Conservation (phyloP, 768 basidiomycete genomes). For the Cystoderma amianthinum region DNA sequence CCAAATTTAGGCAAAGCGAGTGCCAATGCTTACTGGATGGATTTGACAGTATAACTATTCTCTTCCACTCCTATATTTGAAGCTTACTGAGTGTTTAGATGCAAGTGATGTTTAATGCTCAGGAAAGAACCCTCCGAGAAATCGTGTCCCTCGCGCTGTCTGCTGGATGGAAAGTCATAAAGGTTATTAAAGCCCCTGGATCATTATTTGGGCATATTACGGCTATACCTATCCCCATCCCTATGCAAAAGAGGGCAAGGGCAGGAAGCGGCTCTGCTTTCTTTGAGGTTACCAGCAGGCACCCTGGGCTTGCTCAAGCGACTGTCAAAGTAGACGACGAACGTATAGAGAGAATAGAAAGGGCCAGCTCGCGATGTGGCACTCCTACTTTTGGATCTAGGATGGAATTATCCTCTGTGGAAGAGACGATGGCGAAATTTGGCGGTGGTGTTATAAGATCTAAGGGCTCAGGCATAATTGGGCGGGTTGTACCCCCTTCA, state of each 20-base stretch:
- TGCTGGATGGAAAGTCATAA: slow-evolving; percentile 56
- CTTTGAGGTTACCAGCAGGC: slow-evolving; percentile 11
- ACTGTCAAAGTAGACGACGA: slow-evolving; percentile 7
- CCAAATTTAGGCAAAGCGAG: slow-evolving; percentile 71
- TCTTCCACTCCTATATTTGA: slow-evolving; percentile 1
- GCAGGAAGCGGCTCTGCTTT: slow-evolving; percentile 15
- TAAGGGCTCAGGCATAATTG: slow-evolving; percentile 7
- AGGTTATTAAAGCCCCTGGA: slow-evolving; percentile 50
- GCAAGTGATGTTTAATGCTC: slow-evolving; percentile 61
- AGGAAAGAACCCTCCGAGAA: slow-evolving; percentile 67
- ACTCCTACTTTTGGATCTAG: slow-evolving; percentile 60
- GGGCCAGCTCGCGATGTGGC: slow-evolving; percentile 45
- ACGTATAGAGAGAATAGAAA: slow-evolving; percentile 30
- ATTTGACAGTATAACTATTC: slow-evolving; percentile 47
- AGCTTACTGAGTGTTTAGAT: slow-evolving; percentile 34
- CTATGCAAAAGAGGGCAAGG: slow-evolving; percentile 9
- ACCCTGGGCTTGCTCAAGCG: background rate
- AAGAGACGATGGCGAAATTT: slow-evolving; percentile 35
- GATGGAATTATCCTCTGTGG: slow-evolving; percentile 35
- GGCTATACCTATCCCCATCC: slow-evolving; percentile 51
- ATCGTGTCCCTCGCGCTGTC: slow-evolving; percentile 43
- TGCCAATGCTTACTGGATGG: slow-evolving; percentile 65
- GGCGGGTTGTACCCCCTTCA: background rate
- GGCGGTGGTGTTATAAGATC: slow-evolving; percentile 19
- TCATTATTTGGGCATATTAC: slow-evolving; percentile 68